These are phyloP conservation scores for Lactarius psammicola DNA, from an alignment of 768 basidiomycete genomes.

Conservation along the genomic window DNA sequence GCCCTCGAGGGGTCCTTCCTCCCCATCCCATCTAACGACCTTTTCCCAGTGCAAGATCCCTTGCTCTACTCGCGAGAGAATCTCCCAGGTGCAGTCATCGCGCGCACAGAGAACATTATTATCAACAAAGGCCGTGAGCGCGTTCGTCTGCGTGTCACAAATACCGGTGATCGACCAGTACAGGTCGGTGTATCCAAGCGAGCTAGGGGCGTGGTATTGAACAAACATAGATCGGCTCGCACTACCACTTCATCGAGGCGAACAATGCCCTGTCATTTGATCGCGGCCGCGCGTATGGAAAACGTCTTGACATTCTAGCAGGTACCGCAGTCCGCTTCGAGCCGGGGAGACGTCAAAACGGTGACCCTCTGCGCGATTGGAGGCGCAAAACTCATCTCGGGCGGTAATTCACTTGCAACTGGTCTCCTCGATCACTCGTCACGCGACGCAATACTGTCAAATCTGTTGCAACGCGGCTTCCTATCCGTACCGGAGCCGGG, in stretches of 20 bases:
- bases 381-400: conserved; percentile 67
- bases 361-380: conserved; percentile 79
- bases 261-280: conserved; percentile 83
- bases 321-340: conserved; percentile 98
- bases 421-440: conserved; percentile 48
- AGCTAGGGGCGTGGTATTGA: conserved; percentile 13
- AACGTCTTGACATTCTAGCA: conserved; percentile 86
- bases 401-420: conserved; percentile 74
- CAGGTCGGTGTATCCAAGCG: conserved; percentile 52
- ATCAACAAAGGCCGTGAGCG: conserved; percentile 76
- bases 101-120: conserved; percentile 59
- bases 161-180: conserved; percentile 90
- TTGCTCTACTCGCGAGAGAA: conserved; percentile 51
- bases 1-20: conserved; percentile 96
- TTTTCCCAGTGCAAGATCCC: conserved; percentile 59
- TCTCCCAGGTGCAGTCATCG: conserved; percentile 74
- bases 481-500: conserved; percentile 66
- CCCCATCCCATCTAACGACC: conserved; percentile 63
- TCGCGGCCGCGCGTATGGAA: conserved; percentile 74
- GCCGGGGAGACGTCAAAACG: conserved; percentile 83
- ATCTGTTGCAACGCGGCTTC: conserved; percentile 62
- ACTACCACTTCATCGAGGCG: conserved; percentile 92
- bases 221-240: conserved; percentile 72
- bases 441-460: conserved; percentile 47
- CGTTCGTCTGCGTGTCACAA: conserved; percentile 73